Conservation (phyloP, 352 stramenopile species). For the Pythium pyrilobum region DNA sequence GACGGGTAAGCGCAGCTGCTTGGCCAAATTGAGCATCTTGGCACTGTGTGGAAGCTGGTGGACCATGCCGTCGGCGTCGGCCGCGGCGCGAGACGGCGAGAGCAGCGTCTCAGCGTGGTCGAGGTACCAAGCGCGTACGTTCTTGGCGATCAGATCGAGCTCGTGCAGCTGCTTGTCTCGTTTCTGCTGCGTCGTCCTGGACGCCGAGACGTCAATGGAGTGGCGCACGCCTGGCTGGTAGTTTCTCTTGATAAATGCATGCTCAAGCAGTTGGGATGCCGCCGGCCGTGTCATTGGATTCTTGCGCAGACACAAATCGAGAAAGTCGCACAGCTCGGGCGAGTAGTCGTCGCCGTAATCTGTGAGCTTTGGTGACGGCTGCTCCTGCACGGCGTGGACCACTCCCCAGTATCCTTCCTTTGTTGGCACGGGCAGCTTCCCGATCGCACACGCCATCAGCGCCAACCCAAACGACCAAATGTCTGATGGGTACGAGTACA, state of each 20-base stretch:
- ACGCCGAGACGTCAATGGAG: conserved; percentile 11
- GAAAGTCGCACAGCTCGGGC: conserved; percentile 63
- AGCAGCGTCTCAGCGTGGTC: conserved; percentile 38
- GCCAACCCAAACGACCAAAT: conserved; percentile 80
- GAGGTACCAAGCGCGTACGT: conserved; percentile 50
- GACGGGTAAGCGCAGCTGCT: conserved; percentile 45
- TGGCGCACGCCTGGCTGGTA: conserved; percentile 30
- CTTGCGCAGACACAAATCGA: conserved; percentile 77
- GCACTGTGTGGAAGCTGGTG: conserved; percentile 18
- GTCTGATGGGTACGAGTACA: conserved; percentile 86
- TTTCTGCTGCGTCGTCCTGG: conserved; percentile 18
- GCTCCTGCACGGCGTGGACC: conserved; percentile 76
- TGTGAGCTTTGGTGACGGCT: conserved; percentile 55
- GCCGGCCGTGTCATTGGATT: conserved; percentile 59
- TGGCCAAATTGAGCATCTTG: conserved; percentile 38
- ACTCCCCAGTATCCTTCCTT: conserved; percentile 89
- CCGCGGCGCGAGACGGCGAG: conserved; percentile 12
- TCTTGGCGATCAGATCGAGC: conserved; percentile 39
- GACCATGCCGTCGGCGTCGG: conserved; percentile 6
- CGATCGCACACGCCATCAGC: conserved; percentile 85
- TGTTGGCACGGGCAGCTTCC: conserved; percentile 74
- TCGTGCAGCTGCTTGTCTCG: conserved; percentile 30
- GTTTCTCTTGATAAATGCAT: conserved; percentile 67
- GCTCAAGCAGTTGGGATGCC: conserved; percentile 46
- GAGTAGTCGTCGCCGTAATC: conserved; percentile 69